These are phyloP conservation scores for Mortierella sp. DNA, from an alignment of 371 early-diverging fungal species.

Conservation along the genomic window DNA sequence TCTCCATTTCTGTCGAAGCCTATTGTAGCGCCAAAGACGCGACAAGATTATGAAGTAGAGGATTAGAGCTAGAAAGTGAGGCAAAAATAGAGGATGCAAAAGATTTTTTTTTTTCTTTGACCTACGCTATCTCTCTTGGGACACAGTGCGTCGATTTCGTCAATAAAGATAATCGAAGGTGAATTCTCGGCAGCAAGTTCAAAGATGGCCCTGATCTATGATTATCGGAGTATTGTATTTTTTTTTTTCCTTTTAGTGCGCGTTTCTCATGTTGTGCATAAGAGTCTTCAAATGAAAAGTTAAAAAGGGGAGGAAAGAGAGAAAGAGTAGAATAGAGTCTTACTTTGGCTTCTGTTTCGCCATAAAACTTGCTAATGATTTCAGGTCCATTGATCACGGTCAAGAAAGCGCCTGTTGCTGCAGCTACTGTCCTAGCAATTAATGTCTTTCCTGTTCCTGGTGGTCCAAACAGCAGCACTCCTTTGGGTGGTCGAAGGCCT, in stretches of 20 bases:
- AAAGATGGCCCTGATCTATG: conserved; percentile 81
- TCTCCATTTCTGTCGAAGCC: conserved; percentile 80
- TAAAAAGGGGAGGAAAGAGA: no score
- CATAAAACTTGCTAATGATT: conserved; percentile 94
- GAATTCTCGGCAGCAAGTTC: conserved; percentile 82
- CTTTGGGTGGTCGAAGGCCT: conserved; percentile 86
- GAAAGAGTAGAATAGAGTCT: not conserved
- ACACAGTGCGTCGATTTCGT: conserved; percentile 98
- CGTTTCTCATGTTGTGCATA: not conserved
- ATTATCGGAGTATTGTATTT: not conserved
- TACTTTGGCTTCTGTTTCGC: conserved; percentile 95
- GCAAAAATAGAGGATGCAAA: no score
- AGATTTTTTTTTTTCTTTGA: no score
- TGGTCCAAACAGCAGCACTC: conserved; percentile 95
- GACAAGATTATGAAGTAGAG: no score
- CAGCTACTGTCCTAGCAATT: conserved; percentile 91
- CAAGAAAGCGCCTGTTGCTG: conserved; percentile 83
- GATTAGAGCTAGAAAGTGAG: not conserved
- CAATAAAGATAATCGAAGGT: conserved; percentile 97
- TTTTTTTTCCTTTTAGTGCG: not conserved
- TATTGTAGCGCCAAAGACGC: no score
- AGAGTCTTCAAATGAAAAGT: no score
- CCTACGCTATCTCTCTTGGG: conserved; percentile 87
- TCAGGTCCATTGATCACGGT: conserved; percentile 96
- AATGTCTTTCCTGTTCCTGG: conserved; percentile 99